Evolutionary conservation across 345 rosid genomes (phyloP), one percentile per base, ranked within the genome.

Genomic region (Populus nigra): DNA sequence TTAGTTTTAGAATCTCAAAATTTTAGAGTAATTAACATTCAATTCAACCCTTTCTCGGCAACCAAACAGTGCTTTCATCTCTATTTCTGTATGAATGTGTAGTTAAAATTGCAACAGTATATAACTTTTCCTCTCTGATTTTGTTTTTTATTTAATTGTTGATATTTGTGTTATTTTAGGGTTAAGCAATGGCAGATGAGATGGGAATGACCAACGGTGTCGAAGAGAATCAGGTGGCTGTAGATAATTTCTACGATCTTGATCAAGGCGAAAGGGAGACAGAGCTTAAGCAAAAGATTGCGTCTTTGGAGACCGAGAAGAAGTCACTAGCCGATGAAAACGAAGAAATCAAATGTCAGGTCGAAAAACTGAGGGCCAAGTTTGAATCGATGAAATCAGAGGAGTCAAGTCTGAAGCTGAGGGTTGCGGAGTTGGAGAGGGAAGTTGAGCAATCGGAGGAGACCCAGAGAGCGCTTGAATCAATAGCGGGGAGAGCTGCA

Each of bases 381-480:
- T 68, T 88, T 1, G 87, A 86, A 55, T 82, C 81, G 33, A 73
- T 91, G 79, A 86, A 49, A 86, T 68, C 74, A 13, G 83, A 73
- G 2, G 88, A 82, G 73, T 84, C 61, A 27, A 69, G 18, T 23
- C 74, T 81, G 91, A 88, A 82, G 74, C 83, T 77, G 73, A 86
- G 80, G 50, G 50, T 90, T 3, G 80, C 27, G 62, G 83, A 69
- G 16, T 69, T 91, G 88, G 88, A 82, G 79, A 86, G 59, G 25
- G 92, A 91, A 76, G 74, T 85, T 2, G 93, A 90, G 38, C 77
- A 81, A 20, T 85, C 88, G 9, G 91, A 88, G 63, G 90, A 87
- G 53, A 90, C 86, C 23, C 86, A 83, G 81, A 87, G 50, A 78
- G 83, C 81, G 27, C 67, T 93, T 0, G 90, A 92, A 11, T 72